Conservation (phyloP, 495 filamentous ascomycete genomes). For the Xylaria telfairii region DNA sequence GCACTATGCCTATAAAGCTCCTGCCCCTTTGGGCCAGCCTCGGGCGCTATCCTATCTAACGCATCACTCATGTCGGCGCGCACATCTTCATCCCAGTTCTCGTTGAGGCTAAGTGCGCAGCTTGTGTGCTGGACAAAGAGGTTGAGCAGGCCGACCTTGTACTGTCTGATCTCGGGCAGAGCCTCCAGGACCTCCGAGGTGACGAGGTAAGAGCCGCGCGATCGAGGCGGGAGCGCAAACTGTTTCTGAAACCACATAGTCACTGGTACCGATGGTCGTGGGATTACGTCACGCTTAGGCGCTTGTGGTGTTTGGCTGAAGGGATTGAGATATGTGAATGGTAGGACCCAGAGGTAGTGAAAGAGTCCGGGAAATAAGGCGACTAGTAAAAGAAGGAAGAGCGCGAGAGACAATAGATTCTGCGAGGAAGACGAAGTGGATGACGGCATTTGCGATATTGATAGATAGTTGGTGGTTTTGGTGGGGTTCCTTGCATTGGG, state of each 20-base stretch:
- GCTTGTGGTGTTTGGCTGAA: constrained; percentile 29
- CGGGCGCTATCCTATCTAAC: constrained; percentile 84
- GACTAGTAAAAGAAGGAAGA: constrained; percentile 56
- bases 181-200: constrained; percentile 71
- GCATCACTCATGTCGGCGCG: constrained; percentile 91
- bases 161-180: constrained; percentile 76
- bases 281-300: constrained; percentile 24
- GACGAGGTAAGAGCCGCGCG: constrained; percentile 88
- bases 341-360: constrained; percentile 53
- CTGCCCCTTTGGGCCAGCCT: constrained; percentile 65
- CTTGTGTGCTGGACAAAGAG: constrained; percentile 92
- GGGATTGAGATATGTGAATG: constrained; percentile 44
- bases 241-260: constrained; percentile 80
- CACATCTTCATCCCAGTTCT: constrained; percentile 75
- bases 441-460: constrained; percentile 38
- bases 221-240: constrained; percentile 72
- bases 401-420: constrained; percentile 47
- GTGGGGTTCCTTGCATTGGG: constrained; percentile 24
- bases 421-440: constrained; percentile 33
- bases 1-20: constrained; percentile 87
- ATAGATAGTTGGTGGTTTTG: constrained; percentile 9
- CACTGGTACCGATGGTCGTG: constrained; percentile 18
- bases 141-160: constrained; percentile 86
- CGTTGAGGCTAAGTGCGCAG: constrained; percentile 85
- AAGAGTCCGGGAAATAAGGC: constrained; percentile 63